phyloP scores from a whole-genome alignment of 2,329 filamentous ascomycete species.

The Fusarium sp. region DNA sequence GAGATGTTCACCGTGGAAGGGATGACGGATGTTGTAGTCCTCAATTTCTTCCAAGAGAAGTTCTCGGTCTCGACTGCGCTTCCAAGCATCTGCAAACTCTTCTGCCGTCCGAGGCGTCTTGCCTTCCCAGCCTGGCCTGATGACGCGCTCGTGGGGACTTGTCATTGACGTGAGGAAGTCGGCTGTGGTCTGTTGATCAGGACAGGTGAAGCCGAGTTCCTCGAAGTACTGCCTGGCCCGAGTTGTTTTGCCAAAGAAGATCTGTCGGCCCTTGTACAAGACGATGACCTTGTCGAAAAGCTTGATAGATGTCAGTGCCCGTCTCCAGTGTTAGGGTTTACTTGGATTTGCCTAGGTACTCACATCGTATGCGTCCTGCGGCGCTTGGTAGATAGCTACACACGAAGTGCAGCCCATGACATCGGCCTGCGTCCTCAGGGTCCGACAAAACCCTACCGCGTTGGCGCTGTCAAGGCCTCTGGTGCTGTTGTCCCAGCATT shows the following conservation, averaged over 20 bases:
- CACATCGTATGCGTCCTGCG: conserved; percentile 53
- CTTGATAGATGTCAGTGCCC: neutral
- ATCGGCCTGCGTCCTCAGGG: conserved; percentile 72
- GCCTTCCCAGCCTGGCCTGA: conserved; percentile 52
- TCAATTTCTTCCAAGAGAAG: conserved; percentile 51
- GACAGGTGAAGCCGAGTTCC: conserved; percentile 71
- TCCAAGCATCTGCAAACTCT: conserved; percentile 56
- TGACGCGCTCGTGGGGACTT: conserved; percentile 53
- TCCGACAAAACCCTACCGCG: conserved; percentile 77
- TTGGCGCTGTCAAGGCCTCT: conserved; percentile 76
- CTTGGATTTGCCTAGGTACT: conserved; percentile 10
- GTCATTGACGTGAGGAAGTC: conserved; percentile 77
- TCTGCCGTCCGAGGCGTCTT: conserved; percentile 54
- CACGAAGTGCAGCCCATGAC: conserved; percentile 71
- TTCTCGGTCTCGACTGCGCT: conserved; percentile 43
- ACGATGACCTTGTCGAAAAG: conserved; percentile 79
- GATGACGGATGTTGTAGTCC: conserved; percentile 47
- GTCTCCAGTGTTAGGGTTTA: no score
- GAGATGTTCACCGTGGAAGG: conserved; percentile 47
- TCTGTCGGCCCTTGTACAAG: conserved; percentile 77
- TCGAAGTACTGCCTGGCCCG: conserved; percentile 50
- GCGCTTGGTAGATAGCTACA: conserved; percentile 77
- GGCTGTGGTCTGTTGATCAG: conserved; percentile 73
- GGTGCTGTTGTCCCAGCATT: conserved; percentile 82
- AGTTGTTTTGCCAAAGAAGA: conserved; percentile 59